Conservation (phyloP, 2,329 filamentous ascomycete genomes). For the Botrytis tulipae region DNA sequence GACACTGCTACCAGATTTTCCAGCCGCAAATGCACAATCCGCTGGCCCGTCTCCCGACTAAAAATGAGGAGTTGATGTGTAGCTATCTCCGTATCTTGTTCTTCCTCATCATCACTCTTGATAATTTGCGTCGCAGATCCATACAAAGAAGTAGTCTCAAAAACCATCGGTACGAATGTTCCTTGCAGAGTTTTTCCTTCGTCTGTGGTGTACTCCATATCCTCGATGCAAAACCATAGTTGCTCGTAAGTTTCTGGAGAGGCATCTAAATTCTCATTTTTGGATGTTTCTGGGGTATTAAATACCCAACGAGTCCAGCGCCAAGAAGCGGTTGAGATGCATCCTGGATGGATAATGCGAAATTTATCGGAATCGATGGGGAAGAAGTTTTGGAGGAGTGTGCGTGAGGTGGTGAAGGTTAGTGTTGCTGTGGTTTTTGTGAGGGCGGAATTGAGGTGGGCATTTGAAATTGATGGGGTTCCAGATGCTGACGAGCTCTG, state of each 20-base stretch:
- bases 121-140: background rate
- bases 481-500: background rate
- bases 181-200: background rate
- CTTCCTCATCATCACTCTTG: background rate
- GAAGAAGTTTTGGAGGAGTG: constrained; percentile 42
- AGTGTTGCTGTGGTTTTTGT: constrained; percentile 33
- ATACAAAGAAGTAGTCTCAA: background rate
- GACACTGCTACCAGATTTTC: background rate
- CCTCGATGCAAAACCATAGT: background rate
- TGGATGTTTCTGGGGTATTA: background rate
- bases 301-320: constrained; percentile 32
- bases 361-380: constrained; percentile 26
- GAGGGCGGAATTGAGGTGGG: constrained; percentile 32
- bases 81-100: background rate
- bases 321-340: constrained; percentile 60
- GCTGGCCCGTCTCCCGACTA: background rate
- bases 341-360: constrained; percentile 49
- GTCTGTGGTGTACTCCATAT: background rate
- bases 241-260: background rate
- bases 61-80: background rate
- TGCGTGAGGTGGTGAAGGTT: constrained; percentile 42
- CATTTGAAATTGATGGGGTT: constrained; percentile 30
- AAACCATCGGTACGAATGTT: background rate
- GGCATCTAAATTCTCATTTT: background rate
- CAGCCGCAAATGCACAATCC: background rate